These are phyloP conservation scores for Aurinia saxatilis DNA, from an alignment of 345 rosid species.

Conservation along the genomic window DNA sequence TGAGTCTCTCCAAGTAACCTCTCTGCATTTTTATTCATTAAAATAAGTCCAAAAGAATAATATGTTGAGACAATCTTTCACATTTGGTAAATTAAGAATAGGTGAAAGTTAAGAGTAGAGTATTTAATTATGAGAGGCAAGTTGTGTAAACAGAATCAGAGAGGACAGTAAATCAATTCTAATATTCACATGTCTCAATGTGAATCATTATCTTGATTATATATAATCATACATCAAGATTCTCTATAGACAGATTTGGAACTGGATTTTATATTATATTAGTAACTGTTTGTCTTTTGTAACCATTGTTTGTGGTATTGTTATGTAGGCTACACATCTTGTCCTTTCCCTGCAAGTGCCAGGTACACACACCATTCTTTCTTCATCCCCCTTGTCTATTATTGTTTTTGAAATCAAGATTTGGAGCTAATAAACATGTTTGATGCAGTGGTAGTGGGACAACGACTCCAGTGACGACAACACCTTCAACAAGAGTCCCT, in stretches of 20 bases:
- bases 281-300: slow-evolving; percentile 18
- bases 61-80: not conserved
- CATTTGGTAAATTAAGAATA: not conserved
- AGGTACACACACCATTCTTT: slow-evolving; percentile 15
- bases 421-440: too few relatives aligned
- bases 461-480: slow-evolving; percentile 29
- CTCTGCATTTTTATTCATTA: not conserved
- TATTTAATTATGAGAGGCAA: not conserved
- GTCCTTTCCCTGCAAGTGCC: slow-evolving; percentile 29
- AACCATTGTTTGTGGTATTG: not conserved
- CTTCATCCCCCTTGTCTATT: not conserved
- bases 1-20: slow-evolving; percentile 17
- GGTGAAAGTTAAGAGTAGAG: not conserved
- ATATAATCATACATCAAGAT: slow-evolving; percentile 1
- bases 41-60: not conserved
- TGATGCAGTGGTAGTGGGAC: slow-evolving; percentile 25
- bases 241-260: not conserved
- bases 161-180: slow-evolving; percentile 5
- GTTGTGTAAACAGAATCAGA: slow-evolving; percentile 12
- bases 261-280: not conserved
- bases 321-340: slow-evolving; percentile 25
- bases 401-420: too few relatives aligned
- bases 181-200: slow-evolving; percentile 14
- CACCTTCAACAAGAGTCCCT: slow-evolving; percentile 31
- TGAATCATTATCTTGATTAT: slow-evolving; percentile 13